phyloP scores from a whole-genome alignment of 2,329 filamentous ascomycete genomes.

The Pseudopithomyces maydicus region DNA sequence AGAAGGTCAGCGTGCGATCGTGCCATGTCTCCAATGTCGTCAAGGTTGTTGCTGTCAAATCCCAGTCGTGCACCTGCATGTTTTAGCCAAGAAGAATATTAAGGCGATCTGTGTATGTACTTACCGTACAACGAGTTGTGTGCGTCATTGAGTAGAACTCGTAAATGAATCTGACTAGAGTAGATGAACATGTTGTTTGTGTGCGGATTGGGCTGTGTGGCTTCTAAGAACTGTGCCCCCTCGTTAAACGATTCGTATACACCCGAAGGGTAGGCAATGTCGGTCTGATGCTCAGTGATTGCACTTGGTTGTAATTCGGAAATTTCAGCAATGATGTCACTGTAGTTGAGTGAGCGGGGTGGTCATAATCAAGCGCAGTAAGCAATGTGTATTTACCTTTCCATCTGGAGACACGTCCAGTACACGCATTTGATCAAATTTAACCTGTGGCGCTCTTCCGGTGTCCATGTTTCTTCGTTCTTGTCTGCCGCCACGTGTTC shows the following conservation, averaged over 20 bases:
- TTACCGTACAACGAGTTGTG: slow-evolving; percentile 60
- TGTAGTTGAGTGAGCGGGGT: slow-evolving; percentile 40
- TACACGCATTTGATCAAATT: slow-evolving; percentile 68
- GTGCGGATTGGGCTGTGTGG: slow-evolving; percentile 18
- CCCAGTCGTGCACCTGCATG: slow-evolving; percentile 30
- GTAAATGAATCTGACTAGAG: slow-evolving; percentile 64
- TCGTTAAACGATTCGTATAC: slow-evolving; percentile 51
- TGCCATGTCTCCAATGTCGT: slow-evolving; percentile 34
- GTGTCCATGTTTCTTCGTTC: slow-evolving; percentile 10
- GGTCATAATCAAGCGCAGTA: not conserved
- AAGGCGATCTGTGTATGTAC: slow-evolving; percentile 20
- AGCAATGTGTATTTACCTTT: slow-evolving; percentile 63
- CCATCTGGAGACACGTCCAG: slow-evolving; percentile 92
- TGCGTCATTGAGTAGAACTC: slow-evolving; percentile 61
- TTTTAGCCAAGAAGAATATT: slow-evolving; percentile 25
- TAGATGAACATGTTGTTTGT: slow-evolving; percentile 62
- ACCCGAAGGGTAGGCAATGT: slow-evolving; percentile 70
- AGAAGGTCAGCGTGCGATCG: slow-evolving; percentile 51
- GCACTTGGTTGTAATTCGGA: slow-evolving; percentile 64
- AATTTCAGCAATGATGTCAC: slow-evolving; percentile 90
- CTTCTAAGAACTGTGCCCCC: slow-evolving; percentile 17
- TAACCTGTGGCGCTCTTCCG: slow-evolving; percentile 36
- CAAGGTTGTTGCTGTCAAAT: slow-evolving; percentile 39
- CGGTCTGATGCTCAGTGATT: slow-evolving; percentile 61
- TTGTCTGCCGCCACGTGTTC: slow-evolving; percentile 29